A percentile compares a stretch with the other conserved stretches of the same genome.
Conservation (phyloP, 1,139 yeast genomes). For the Scheffersomyces quercinus region DNA sequence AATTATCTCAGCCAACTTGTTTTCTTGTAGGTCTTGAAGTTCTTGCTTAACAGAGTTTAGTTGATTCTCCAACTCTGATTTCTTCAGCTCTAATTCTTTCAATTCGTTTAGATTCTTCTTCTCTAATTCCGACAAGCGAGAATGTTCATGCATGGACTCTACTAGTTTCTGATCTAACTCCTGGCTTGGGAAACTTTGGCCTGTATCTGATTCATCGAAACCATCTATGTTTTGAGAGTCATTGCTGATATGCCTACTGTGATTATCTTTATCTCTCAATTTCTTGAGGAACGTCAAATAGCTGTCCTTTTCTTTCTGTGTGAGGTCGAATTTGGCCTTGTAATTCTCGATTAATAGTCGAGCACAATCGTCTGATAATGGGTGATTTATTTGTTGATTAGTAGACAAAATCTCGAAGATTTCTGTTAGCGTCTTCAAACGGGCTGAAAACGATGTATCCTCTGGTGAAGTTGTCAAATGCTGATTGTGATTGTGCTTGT, state of each 20-base stretch:
- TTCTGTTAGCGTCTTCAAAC: conserved; percentile 39
- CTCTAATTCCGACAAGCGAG: conserved; percentile 33
- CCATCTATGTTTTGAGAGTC: too few species aligned
- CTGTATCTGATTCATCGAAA: conserved; percentile 25
- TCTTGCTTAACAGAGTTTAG: conserved; percentile 39
- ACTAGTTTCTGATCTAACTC: conserved; percentile 38
- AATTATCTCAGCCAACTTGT: conserved; percentile 46
- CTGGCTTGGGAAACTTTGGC: conserved; percentile 6
- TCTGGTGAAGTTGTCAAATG: conserved; percentile 1
- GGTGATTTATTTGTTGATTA: conserved; percentile 80
- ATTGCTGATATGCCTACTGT: conserved; percentile 8
- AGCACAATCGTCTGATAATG: conserved; percentile 87
- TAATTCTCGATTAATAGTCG: conserved; percentile 64
- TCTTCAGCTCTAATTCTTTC: conserved; percentile 43
- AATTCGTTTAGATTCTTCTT: conserved; percentile 43
- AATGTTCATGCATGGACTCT: conserved; percentile 43
- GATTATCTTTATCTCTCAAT: conserved; percentile 41
- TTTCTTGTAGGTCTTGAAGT: conserved; percentile 34
- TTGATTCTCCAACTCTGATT: conserved; percentile 40
- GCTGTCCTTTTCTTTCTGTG: conserved; percentile 75
- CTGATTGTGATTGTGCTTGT: conserved; percentile 13
- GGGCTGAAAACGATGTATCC: conserved; percentile 11
- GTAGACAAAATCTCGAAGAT: conserved; percentile 55
- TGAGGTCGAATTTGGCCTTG: conserved; percentile 69
- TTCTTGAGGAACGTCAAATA: conserved; percentile 73